A percentile compares a stretch with the other conserved stretches of the same genome.
Evolutionary conservation across 305 asterid genomes (phyloP).

Genomic region (Lippia alba): DNA sequence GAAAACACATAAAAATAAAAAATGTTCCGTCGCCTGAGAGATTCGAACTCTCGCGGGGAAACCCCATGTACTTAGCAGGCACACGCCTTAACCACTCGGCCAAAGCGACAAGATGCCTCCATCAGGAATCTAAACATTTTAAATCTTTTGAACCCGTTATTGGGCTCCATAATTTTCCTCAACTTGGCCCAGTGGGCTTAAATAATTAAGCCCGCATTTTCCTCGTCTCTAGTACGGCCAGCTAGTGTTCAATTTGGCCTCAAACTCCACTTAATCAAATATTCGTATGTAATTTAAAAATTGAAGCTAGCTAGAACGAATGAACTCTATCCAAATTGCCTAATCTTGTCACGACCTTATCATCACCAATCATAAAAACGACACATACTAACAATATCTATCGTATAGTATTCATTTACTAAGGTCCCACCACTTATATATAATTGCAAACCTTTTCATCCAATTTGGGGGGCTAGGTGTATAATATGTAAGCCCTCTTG

Average conservation of each 20-base stretch:
- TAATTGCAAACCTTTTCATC: no score
- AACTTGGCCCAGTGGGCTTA: no score
- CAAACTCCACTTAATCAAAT: background rate
- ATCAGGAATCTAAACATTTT: no score
- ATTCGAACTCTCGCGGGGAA: slow-evolving; percentile 99
- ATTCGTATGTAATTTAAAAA: background rate
- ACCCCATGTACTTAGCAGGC: slow-evolving; percentile 99
- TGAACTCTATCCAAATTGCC: no score
- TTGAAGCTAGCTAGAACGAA: background rate
- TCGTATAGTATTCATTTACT: no score
- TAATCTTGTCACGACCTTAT: background rate
- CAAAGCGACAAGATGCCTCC: slow-evolving; percentile 67
- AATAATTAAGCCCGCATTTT: no score
- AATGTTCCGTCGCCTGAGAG: slow-evolving; percentile 89
- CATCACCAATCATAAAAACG: background rate
- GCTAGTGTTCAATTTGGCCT: background rate
- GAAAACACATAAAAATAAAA: no score
- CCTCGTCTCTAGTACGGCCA: background rate
- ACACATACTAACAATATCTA: background rate
- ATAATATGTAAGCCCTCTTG: no score
- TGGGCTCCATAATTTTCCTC: no score
- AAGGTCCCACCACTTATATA: no score
- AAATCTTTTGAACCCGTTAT: no score
- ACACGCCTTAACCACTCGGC: slow-evolving; percentile 99
- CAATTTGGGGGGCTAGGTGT: no score